phyloP scores from a whole-genome alignment of 2,329 filamentous ascomycete genomes.

The Scedosporium apiospermum region DNA sequence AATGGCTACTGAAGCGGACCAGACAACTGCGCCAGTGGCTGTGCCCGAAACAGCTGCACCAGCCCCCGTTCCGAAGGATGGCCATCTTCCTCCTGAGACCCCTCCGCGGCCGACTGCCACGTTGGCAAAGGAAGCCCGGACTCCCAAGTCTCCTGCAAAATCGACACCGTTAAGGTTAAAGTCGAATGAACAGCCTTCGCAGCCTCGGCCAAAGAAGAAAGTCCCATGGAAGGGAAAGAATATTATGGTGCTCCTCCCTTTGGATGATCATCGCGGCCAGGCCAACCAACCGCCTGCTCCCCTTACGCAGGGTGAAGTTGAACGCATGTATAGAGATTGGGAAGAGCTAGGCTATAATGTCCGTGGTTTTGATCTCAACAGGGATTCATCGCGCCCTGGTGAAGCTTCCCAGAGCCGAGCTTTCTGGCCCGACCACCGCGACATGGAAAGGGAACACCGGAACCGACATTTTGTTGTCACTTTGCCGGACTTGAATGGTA shows the following conservation, averaged over 20 bases:
- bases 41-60: conserved; percentile 6
- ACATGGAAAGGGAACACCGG: conserved; percentile 46
- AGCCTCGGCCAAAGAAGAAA: conserved; percentile 59
- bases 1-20: conserved; percentile 8
- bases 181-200: conserved; percentile 30
- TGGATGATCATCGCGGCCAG: conserved; percentile 56
- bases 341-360: conserved; percentile 60
- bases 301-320: conserved; percentile 44
- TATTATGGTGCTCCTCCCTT: conserved; percentile 60
- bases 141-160: conserved; percentile 25
- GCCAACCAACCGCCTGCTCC: conserved; percentile 44
- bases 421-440: conserved; percentile 55
- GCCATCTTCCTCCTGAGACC: conserved; percentile 11
- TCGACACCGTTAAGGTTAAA: conserved; percentile 22
- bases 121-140: conserved; percentile 12
- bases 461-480: conserved; percentile 48
- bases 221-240: conserved; percentile 67
- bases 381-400: conserved; percentile 28
- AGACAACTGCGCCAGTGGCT: conserved; percentile 14
- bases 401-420: conserved; percentile 54
- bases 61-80: background rate
- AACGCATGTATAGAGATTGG: conserved; percentile 56
- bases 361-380: conserved; percentile 56
- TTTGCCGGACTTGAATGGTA: conserved; percentile 59
- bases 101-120: conserved; percentile 9